Evolutionary conservation across 768 basidiomycete genomes (phyloP), one percentile per base, ranked within the genome.

Genomic region (Termitomyces bulborhizus): DNA sequence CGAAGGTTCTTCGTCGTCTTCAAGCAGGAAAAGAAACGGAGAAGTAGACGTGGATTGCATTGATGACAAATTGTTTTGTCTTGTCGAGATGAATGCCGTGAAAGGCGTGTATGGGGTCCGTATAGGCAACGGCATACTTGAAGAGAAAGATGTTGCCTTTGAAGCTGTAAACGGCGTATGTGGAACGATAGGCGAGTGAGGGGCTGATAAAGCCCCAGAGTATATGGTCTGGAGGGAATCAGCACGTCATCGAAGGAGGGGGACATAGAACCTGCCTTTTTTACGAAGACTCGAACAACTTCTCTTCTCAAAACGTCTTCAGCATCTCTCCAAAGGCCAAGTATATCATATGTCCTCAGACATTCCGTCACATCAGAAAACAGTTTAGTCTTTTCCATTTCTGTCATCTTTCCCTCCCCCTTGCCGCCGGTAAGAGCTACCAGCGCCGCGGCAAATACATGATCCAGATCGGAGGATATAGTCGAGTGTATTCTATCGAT

Each of bases 291-390:
- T 1, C 82, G 81, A 36, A 93, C 79, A 37, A 97, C 73, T 43
- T 87, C 83, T 50, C 73, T 74, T 53, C 86, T 76, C 49, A 98
- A 71, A 16, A 97, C 84, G 56, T 93, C 90, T 70, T 96, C 95
- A 1, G 94, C 96, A 59, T 90, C 85, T 62, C 83, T 73, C 90
- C 91, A 93, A 7, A 93, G 80, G 12, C 84, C 81, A 48, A 99
- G 73, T 6, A 79, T 68, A 60, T 93, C 89, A 63, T 95, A 95
- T 3, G 88, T 88, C 43, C 81, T 73, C 43, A 95, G 69, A 65
- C 90, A 90, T 62, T 94, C 91, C 1, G 80, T 82, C 51, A 93
- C 67, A 60, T 93, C 92, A 15, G 79, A 70, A 31, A 80, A 69
- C 59, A 76, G 72, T 59, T 86, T 88, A 11, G 74, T 74, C 63